A percentile compares a stretch with the other conserved stretches of the same genome.
Conservation (phyloP, 1,284 basidiomycete species). For the Irpex sp. region DNA sequence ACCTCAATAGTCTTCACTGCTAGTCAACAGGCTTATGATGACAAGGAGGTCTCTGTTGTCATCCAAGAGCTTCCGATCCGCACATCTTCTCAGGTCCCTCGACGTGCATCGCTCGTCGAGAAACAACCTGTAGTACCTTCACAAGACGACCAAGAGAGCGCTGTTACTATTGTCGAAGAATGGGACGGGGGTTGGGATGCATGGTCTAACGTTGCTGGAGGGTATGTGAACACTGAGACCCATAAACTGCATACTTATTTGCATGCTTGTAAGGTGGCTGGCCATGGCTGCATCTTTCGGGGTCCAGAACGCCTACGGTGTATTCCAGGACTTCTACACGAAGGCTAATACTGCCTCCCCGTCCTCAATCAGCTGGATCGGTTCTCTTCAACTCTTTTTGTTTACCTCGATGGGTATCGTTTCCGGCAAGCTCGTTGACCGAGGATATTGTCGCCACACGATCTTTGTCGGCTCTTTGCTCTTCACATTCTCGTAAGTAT, state of each 20-base stretch:
- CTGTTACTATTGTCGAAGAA: background rate
- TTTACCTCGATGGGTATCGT: conserved; percentile 15
- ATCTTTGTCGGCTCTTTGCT: conserved; percentile 15
- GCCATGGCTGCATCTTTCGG: background rate
- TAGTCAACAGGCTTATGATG: background rate
- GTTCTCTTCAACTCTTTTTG: conserved; percentile 20
- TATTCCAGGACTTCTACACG: conserved; percentile 20
- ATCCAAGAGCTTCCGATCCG: background rate
- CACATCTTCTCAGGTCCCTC: background rate
- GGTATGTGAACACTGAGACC: background rate
- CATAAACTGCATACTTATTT: background rate
- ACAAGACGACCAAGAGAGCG: background rate
- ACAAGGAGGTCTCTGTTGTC: background rate
- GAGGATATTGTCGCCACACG: conserved; percentile 16
- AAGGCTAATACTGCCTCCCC: conserved; percentile 14
- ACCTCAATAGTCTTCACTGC: background rate
- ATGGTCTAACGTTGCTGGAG: background rate
- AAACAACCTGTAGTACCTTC: background rate
- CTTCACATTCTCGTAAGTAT: conserved; percentile 17
- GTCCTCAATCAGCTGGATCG: conserved; percentile 24
- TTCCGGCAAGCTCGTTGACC: conserved; percentile 20
- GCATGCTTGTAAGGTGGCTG: background rate
- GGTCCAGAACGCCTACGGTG: conserved; percentile 13
- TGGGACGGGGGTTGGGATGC: background rate
- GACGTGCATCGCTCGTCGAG: background rate